Base-by-base conservation (phyloP, 106 monocot species). In the Phalaenopsis equestris region DNA sequence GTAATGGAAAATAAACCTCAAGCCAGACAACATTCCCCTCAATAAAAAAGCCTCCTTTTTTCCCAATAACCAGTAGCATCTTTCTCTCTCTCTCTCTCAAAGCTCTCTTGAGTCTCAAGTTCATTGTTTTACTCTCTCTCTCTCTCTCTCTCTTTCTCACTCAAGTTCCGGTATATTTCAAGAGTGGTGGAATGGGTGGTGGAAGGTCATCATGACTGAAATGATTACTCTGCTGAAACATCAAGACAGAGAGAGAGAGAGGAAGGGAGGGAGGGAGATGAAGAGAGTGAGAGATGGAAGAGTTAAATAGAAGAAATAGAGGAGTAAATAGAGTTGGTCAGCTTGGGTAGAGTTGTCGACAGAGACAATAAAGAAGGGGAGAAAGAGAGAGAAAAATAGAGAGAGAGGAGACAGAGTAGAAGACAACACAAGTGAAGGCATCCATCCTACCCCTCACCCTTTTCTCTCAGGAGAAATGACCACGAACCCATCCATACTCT, bases 11-110 rank as follows among this genome's bases (percentile, higher is more conserved):
- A 70, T 11, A 38, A 39, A 30, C 70, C 70, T 70, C 70, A 38
- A 70, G 70, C 70, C 70, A 70, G 70, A 70, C 70, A 70, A 70
- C 70, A 70, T 70, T 70, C 70, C 70, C 70, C 70, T 70, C 70
- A 70, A 70, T 19, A n/a, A 70, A n/a, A 70, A 70, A 70, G 70
- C 70, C 14, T 70, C 70, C 70, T 70, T 12, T 39, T 67, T 70
- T 12, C 70, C 12, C 52, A 12, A 39, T 30, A 39, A 19, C n/a
- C 38, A 19, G 38, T 70, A n/a, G 3, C 12, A 14, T 2, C 38
- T 14, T 38, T 39, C 6, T 11, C 70, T 70, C n/a, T 39, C 52
- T 52, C 52, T 52, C 14, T 52, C 52, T 52, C 52, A 12, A 0
- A 48, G 52, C 52, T 52, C 52, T 52, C 52, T 48, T 48, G 14